Conservation (phyloP, 768 basidiomycete genomes). For the Leccinellum rugosiceps region DNA sequence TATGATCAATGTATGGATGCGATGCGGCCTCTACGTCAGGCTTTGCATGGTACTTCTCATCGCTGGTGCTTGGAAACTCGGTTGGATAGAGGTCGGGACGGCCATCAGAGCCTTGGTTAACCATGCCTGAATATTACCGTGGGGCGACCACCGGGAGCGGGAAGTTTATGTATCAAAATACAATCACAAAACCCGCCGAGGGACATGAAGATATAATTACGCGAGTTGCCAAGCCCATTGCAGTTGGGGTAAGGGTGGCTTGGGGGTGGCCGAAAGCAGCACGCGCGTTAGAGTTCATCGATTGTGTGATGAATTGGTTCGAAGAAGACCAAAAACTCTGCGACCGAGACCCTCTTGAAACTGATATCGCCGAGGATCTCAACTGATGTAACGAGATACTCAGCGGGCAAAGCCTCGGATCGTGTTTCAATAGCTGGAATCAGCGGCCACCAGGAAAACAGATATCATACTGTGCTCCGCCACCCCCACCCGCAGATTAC, state of each 20-base stretch:
- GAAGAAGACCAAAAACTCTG: not conserved
- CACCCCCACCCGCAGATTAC: not conserved
- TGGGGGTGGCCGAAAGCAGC: not conserved
- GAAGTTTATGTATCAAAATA: slow-evolving; percentile 1
- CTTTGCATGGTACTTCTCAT: slow-evolving; percentile 20
- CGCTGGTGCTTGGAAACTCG: not conserved
- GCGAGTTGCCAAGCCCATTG: not conserved
- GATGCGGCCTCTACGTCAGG: slow-evolving; percentile 31
- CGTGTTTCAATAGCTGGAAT: not conserved
- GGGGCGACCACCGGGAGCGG: not conserved
- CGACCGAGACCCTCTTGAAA: not conserved
- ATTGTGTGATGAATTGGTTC: not conserved
- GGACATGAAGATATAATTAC: not conserved
- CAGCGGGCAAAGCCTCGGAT: not conserved
- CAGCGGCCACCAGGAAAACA: not conserved
- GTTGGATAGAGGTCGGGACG: not conserved
- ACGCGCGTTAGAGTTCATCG: not conserved
- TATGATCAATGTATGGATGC: slow-evolving; percentile 1
- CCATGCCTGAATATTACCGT: slow-evolving; percentile 4
- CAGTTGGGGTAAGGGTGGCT: not conserved
- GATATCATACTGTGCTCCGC: not conserved
- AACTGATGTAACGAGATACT: not conserved
- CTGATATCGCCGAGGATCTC: not conserved
- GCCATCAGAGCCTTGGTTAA: not conserved
- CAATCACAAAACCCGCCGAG: not conserved